Conservation (phyloP, 148 eudicot species). For the Silene latifolia region DNA sequence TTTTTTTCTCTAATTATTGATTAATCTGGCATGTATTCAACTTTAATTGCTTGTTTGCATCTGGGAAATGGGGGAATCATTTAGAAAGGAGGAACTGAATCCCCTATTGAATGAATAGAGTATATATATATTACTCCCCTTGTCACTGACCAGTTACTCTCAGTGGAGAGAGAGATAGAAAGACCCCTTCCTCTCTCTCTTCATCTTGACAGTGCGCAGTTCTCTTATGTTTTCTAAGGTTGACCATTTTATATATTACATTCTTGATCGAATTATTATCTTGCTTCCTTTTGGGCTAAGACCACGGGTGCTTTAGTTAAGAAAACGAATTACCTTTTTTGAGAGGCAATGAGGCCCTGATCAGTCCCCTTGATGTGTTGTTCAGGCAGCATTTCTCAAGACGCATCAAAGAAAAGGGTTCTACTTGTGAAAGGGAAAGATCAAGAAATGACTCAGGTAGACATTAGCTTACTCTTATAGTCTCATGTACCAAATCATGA, state of each 20-base stretch:
- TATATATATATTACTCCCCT: too few species aligned
- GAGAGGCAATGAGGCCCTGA: conserved; percentile 1
- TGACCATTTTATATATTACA: not conserved
- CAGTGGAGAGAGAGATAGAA: too few species aligned
- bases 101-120: too few species aligned
- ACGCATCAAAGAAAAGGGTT: conserved; percentile 69
- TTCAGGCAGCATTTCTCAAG: conserved; percentile 44
- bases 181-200: too few species aligned
- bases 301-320: not conserved
- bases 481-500: not conserved
- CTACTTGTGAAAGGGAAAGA: conserved; percentile 91
- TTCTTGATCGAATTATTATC: not conserved
- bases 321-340: not conserved
- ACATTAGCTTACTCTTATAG: conserved; percentile 3
- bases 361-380: conserved; percentile 11
- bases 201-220: too few species aligned
- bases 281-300: not conserved
- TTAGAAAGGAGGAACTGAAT: too few species aligned
- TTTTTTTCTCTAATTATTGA: too few species aligned
- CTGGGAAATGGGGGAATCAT: too few species aligned
- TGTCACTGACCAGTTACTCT: too few species aligned
- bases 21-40: too few species aligned
- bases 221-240: not conserved
- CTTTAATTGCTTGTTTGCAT: too few species aligned
- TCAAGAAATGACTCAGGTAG: conserved; percentile 55